These are phyloP conservation scores for Monilinia laxa DNA, from an alignment of 2,329 filamentous ascomycete species.

Conservation along the genomic window DNA sequence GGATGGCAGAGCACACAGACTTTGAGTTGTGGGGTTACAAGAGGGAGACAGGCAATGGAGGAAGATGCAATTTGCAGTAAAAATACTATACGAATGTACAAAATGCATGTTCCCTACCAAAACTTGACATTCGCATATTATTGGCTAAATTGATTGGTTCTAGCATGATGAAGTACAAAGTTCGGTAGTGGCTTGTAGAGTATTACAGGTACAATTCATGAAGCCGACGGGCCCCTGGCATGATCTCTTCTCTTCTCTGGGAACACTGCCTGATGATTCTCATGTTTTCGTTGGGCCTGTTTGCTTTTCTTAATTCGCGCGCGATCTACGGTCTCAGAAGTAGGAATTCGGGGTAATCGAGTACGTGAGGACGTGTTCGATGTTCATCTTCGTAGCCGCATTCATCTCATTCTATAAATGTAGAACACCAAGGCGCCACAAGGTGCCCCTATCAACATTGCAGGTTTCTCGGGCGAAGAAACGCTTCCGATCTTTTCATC, in stretches of 20 bases:
- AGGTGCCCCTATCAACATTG: not conserved
- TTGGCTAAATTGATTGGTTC: not conserved
- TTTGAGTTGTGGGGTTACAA: not conserved
- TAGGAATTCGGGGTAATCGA: not conserved
- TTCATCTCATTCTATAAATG: not conserved
- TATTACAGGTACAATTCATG: not conserved
- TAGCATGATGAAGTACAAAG: not conserved
- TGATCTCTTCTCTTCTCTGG: not conserved
- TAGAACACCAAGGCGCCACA: not conserved
- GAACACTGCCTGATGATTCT: not conserved
- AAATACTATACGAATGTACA: slow-evolving; percentile 9
- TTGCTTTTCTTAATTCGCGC: not conserved
- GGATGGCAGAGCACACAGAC: not conserved
- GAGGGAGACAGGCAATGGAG: not conserved
- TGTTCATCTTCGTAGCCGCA: not conserved
- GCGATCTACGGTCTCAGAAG: not conserved
- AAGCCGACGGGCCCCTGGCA: not conserved
- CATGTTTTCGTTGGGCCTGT: not conserved
- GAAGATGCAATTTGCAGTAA: not conserved
- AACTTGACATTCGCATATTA: not conserved
- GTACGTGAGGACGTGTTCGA: not conserved
- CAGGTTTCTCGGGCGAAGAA: slow-evolving; percentile 1
- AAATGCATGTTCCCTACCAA: not conserved
- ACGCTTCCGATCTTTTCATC: not conserved
- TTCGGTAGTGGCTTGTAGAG: slow-evolving; percentile 3